Conservation (phyloP, 169 alveolate species). For the Plasmodium cynomolgi region DNA sequence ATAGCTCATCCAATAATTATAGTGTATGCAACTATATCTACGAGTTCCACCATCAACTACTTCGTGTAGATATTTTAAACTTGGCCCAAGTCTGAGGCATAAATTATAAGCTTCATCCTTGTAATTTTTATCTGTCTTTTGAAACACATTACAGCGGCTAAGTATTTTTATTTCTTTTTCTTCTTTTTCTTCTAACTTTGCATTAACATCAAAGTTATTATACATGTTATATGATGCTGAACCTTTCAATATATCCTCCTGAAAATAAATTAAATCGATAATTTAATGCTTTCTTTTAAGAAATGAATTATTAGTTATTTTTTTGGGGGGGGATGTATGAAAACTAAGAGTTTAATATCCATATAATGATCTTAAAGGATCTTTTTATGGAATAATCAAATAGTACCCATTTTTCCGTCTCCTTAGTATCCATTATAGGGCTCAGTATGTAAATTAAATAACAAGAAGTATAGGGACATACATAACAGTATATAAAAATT, state of each 20-base stretch:
- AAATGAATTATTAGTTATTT: background rate
- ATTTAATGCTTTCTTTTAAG: background rate
- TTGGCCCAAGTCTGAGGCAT: background rate
- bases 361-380: background rate
- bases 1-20: background rate
- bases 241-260: background rate
- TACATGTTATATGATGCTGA: background rate
- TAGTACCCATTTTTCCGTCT: background rate
- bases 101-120: background rate
- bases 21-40: background rate
- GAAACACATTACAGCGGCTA: background rate
- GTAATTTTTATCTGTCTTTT: background rate
- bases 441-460: background rate
- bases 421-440: background rate
- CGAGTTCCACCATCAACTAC: background rate
- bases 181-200: background rate
- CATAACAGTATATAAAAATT: background rate
- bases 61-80: background rate
- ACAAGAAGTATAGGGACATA: background rate
- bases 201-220: background rate
- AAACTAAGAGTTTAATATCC: background rate
- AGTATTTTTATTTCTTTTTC: background rate
- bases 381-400: background rate
- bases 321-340: background rate
- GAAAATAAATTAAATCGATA: background rate